Evolutionary conservation across 352 stramenopile genomes (phyloP).

Genomic region (Phytophthora foliorum): DNA sequence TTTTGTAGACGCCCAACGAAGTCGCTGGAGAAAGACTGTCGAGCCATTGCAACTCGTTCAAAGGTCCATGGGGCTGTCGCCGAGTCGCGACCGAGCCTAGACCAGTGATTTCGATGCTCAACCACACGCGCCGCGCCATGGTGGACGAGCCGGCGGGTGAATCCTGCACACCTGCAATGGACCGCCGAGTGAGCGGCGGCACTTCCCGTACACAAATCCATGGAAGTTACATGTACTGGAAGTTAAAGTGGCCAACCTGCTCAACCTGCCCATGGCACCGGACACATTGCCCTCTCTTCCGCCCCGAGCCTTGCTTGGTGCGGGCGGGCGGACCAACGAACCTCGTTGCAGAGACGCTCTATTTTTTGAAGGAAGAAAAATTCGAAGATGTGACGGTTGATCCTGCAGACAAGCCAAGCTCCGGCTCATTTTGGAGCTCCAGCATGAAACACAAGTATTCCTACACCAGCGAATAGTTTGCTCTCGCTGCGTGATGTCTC

Average conservation of each 20-base stretch:
- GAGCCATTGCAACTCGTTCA: conserved; percentile 9
- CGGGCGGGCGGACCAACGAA: neutral
- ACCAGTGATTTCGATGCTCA: conserved; percentile 34
- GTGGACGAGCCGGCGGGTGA: conserved; percentile 28
- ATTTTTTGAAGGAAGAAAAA: conserved; percentile 29
- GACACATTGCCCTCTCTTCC: conserved; percentile 1
- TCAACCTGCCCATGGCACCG: neutral
- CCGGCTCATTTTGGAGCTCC: conserved; percentile 23
- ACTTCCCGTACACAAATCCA: conserved; percentile 13
- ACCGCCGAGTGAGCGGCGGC: conserved; percentile 8
- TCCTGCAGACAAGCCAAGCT: conserved; percentile 2
- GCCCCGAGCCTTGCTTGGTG: neutral
- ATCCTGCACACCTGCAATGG: conserved; percentile 15
- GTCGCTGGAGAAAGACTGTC: conserved; percentile 11
- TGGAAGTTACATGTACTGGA: neutral
- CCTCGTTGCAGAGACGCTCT: conserved; percentile 14
- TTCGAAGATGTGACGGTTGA: conserved; percentile 33
- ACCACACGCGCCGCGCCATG: conserved; percentile 6
- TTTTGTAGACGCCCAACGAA: no score
- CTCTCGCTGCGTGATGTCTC: neutral
- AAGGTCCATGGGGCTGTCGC: conserved; percentile 14
- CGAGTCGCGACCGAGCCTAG: conserved; percentile 16
- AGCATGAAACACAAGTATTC: no score
- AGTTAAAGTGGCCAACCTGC: no score
- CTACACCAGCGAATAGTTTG: neutral